Conservation (phyloP, 2,329 filamentous ascomycete species). For the Cladorrhinum sp. region DNA sequence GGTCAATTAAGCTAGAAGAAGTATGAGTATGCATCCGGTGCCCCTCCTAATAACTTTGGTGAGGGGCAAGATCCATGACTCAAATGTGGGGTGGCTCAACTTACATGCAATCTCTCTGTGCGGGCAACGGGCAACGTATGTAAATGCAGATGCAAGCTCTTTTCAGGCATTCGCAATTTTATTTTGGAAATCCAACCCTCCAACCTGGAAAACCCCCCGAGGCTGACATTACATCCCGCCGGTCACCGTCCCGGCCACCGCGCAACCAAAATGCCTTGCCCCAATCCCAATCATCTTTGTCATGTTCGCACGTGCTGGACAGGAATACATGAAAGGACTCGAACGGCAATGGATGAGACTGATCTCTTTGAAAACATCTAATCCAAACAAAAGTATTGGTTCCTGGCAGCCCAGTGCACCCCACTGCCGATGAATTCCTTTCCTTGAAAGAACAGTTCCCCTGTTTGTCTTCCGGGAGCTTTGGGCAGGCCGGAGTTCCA, state of each 20-base stretch:
- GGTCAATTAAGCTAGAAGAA: not conserved
- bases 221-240: not conserved
- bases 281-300: not conserved
- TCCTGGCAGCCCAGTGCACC: not conserved
- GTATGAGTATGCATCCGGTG: not conserved
- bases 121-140: not conserved
- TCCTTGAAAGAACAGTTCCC: no score
- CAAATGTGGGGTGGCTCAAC: slow-evolving; percentile 19
- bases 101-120: not conserved
- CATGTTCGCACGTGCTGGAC: not conserved
- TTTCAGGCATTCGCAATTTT: not conserved
- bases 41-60: not conserved
- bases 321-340: not conserved
- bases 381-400: not conserved
- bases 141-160: not conserved
- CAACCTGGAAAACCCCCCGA: not conserved
- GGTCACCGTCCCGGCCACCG: not conserved
- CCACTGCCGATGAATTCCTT: not conserved
- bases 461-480: not conserved
- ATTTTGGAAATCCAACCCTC: not conserved
- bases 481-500: not conserved
- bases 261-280: not conserved
- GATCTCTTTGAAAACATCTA: not conserved
- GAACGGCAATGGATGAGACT: not conserved
- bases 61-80: slow-evolving; percentile 20